phyloP scores from a whole-genome alignment of 1,284 basidiomycete species.

The Rhodotorula sp. region DNA sequence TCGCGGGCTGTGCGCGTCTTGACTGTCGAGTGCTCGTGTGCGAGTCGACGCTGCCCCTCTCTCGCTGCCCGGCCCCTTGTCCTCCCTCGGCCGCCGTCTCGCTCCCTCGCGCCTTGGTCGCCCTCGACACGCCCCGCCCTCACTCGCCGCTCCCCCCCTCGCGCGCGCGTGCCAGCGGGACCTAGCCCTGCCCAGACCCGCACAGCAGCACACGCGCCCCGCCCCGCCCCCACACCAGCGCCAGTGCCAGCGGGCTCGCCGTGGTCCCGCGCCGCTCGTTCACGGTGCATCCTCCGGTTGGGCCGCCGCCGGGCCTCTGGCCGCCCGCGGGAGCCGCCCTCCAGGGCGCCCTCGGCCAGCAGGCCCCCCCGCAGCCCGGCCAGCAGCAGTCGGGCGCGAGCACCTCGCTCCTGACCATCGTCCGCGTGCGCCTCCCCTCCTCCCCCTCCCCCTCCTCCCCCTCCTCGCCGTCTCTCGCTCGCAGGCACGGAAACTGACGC shows the following conservation, averaged over 20 bases:
- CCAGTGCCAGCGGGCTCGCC: not conserved
- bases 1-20: too few relatives aligned
- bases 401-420: slow-evolving; percentile 31
- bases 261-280: not conserved
- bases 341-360: not conserved
- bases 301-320: slow-evolving; percentile 32
- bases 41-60: too few relatives aligned
- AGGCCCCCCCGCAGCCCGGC: not conserved
- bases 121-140: too few relatives aligned
- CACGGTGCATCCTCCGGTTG: slow-evolving; percentile 6
- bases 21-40: too few relatives aligned
- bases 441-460: not conserved
- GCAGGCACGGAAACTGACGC: not conserved
- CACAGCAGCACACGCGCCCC: not conserved
- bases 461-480: too few relatives aligned
- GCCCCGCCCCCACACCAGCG: not conserved
- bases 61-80: too few relatives aligned
- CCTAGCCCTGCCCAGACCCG: not conserved
- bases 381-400: slow-evolving; percentile 4
- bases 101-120: too few relatives aligned
- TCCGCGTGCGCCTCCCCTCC: slow-evolving; percentile 11
- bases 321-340: slow-evolving; percentile 1
- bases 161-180: not conserved
- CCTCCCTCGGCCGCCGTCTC: too few relatives aligned
- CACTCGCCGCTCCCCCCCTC: not conserved